phyloP scores from a whole-genome alignment of 1,284 basidiomycete genomes.

The Ustilago crameri region DNA sequence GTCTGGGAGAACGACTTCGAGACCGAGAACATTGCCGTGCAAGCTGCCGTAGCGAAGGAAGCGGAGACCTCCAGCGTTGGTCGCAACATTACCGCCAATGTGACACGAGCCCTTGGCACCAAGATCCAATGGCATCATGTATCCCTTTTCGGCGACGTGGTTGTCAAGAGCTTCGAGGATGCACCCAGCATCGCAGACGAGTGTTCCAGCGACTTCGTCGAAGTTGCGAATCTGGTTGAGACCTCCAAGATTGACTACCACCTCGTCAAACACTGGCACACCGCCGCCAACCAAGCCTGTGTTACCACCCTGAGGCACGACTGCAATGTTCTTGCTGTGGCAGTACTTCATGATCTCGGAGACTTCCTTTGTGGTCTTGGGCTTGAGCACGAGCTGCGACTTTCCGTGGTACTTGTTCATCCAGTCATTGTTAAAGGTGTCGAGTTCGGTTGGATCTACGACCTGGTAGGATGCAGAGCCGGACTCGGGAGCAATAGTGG shows the following conservation, averaged over 20 bases:
- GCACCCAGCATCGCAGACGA: slow-evolving; percentile 84
- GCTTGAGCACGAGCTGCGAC: slow-evolving; percentile 86
- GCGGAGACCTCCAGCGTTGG: slow-evolving; percentile 95
- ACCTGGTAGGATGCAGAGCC: slow-evolving; percentile 35
- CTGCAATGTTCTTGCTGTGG: slow-evolving; percentile 69
- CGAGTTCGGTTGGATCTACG: slow-evolving; percentile 75
- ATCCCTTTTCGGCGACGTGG: slow-evolving; percentile 84
- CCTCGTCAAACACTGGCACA: slow-evolving; percentile 88
- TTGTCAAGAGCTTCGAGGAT: slow-evolving; percentile 91
- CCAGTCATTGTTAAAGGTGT: slow-evolving; percentile 91
- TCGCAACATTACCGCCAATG: slow-evolving; percentile 96
- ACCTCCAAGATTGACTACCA: slow-evolving; percentile 84
- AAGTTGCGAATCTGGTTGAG: slow-evolving; percentile 89
- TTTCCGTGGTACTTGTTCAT: slow-evolving; percentile 93
- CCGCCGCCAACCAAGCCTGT: slow-evolving; percentile 97
- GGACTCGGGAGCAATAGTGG: slow-evolving; percentile 69
- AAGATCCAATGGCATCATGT: slow-evolving; percentile 97
- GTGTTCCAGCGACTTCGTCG: slow-evolving; percentile 76
- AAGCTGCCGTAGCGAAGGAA: slow-evolving; percentile 93
- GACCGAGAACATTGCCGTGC: slow-evolving; percentile 93
- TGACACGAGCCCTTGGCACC: slow-evolving; percentile 99
- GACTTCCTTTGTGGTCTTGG: slow-evolving; percentile 87
- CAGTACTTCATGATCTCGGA: slow-evolving; percentile 75
- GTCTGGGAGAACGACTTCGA: slow-evolving; percentile 95
- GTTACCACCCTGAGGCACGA: slow-evolving; percentile 98